Conservation (phyloP, 768 basidiomycete genomes). For the Mycena filopes region DNA sequence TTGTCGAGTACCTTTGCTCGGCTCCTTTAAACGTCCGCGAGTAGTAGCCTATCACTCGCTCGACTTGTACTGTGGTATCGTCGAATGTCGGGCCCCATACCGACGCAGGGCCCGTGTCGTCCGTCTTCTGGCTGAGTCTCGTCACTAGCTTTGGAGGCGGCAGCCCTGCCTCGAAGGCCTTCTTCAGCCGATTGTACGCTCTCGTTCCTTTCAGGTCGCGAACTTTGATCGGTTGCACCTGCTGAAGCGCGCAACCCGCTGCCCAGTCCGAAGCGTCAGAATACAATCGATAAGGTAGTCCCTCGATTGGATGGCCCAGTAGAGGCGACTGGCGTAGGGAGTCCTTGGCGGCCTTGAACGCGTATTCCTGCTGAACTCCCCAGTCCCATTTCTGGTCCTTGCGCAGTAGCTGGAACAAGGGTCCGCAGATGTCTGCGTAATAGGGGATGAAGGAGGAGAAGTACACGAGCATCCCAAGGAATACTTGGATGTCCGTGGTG, state of each 20-base stretch:
- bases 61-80: conserved; percentile 4
- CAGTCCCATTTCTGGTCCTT: conserved; percentile 10
- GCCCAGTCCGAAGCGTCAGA: conserved; percentile 36
- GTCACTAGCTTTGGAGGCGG: neutral
- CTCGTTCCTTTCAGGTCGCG: conserved; percentile 24
- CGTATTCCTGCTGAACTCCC: conserved; percentile 20
- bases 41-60: conserved; percentile 38
- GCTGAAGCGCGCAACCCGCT: conserved; percentile 24
- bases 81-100: neutral
- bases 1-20: conserved; percentile 38
- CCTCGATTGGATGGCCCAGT: conserved; percentile 32
- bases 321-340: conserved; percentile 37
- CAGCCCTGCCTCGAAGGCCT: conserved; percentile 13
- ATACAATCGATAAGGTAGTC: conserved; percentile 39
- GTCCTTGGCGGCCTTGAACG: conserved; percentile 33
- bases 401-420: conserved; percentile 18
- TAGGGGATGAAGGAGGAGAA: conserved; percentile 23
- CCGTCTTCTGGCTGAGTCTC: neutral
- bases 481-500: conserved; percentile 27
- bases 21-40: conserved; percentile 34
- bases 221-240: conserved; percentile 25
- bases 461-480: conserved; percentile 32
- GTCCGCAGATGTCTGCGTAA: conserved; percentile 17
- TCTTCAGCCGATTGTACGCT: conserved; percentile 4
- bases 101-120: neutral